These are phyloP conservation scores for Mycena capillaripes DNA, from an alignment of 768 basidiomycete genomes.

Conservation along the genomic window DNA sequence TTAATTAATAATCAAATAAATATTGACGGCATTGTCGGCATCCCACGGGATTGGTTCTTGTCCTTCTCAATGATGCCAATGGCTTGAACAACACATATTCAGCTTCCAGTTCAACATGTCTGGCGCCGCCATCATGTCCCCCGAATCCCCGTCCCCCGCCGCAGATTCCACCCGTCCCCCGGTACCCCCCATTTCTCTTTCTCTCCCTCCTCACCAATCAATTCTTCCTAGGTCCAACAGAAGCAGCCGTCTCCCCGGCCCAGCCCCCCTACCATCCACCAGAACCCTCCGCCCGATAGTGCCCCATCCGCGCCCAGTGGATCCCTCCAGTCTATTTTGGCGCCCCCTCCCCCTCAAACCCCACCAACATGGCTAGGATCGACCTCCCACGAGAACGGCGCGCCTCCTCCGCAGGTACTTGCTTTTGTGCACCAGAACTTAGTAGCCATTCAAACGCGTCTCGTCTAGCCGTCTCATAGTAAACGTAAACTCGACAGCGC, in stretches of 20 bases:
- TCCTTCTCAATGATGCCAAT: neutral
- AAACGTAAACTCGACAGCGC: constrained; percentile 85
- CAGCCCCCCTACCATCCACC: neutral
- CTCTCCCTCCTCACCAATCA: neutral
- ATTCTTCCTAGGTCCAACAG: constrained; percentile 15
- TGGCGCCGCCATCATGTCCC: neutral
- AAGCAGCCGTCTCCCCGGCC: constrained; percentile 17
- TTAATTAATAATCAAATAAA: neutral
- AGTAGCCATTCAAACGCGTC: constrained; percentile 21
- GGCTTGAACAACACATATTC: neutral
- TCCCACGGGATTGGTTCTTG: too few relatives aligned
- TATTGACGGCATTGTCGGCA: neutral
- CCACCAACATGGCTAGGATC: constrained; percentile 54
- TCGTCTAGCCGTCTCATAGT: constrained; percentile 56
- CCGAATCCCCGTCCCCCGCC: neutral
- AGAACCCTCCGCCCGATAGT: constrained; percentile 14
- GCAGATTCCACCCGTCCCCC: constrained; percentile 11
- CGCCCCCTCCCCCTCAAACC: constrained; percentile 61
- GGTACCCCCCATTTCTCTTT: constrained; percentile 13
- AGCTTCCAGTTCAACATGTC: constrained; percentile 1
- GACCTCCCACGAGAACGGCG: constrained; percentile 45
- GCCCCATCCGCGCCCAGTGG: constrained; percentile 19
- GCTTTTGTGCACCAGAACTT: constrained; percentile 20
- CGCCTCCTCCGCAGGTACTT: constrained; percentile 56
- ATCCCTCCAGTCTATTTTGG: constrained; percentile 62